A percentile compares a stretch with the other conserved stretches of the same genome.
Conservation (phyloP, 306 rosid genomes). For the Sindora glabra region DNA sequence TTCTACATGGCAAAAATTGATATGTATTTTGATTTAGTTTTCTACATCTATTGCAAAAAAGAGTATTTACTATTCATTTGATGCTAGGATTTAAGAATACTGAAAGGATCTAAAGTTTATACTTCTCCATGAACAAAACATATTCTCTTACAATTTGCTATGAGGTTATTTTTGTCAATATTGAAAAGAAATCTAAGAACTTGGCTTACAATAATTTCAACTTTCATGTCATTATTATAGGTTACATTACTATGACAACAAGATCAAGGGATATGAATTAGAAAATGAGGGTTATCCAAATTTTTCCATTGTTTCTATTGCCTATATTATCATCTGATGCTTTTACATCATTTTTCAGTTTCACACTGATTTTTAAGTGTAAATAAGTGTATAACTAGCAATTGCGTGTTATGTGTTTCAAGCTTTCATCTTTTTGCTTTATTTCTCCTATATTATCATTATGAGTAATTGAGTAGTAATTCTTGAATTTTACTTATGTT, state of each 20-base stretch:
- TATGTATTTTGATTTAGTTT: neutral
- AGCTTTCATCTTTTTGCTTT: no score
- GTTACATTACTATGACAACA: constrained; percentile 76
- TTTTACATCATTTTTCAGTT: constrained; percentile 47
- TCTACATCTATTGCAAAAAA: neutral
- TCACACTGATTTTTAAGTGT: constrained; percentile 70
- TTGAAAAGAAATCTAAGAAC: neutral
- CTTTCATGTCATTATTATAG: constrained; percentile 71
- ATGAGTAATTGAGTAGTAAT: no score
- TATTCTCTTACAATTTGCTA: neutral
- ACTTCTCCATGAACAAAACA: neutral
- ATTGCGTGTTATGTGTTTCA: no score
- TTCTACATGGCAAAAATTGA: constrained; percentile 1
- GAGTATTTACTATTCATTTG: neutral
- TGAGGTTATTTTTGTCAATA: neutral
- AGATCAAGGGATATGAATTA: constrained; percentile 56
- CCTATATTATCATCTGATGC: constrained; percentile 52
- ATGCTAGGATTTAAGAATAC: neutral
- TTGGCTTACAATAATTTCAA: constrained; percentile 20
- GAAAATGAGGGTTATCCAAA: constrained; percentile 72
- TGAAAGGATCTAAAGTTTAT: neutral
- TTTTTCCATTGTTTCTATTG: constrained; percentile 87
- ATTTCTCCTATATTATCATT: no score
- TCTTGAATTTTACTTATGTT: no score
- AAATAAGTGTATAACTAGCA: neutral